phyloP scores from a whole-genome alignment of 192 early-diverging fungal species.

The Dissophora globulifera region DNA sequence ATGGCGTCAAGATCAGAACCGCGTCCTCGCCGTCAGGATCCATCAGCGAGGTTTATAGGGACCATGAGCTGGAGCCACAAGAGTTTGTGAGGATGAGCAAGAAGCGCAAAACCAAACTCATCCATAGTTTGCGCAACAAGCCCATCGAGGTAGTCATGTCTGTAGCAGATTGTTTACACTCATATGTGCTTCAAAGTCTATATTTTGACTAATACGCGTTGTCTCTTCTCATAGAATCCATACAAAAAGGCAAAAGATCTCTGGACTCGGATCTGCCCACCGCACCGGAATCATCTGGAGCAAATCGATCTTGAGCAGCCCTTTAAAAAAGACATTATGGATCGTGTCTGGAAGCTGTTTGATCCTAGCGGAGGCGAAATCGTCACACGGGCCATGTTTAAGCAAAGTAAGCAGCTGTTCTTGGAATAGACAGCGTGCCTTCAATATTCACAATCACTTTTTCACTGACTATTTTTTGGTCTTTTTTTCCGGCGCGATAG shows the following conservation, averaged over 20 bases:
- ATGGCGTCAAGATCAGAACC: neutral
- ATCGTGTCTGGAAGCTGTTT: slow-evolving; percentile 41
- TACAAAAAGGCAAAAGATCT: slow-evolving; percentile 44
- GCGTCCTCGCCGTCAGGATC: slow-evolving; percentile 15
- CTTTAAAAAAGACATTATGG: slow-evolving; percentile 41
- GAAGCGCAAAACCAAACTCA: slow-evolving; percentile 22
- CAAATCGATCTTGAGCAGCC: slow-evolving; percentile 27
- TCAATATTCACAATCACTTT: no score
- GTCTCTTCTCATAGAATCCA: slow-evolving; percentile 13
- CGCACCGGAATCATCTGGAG: slow-evolving; percentile 29
- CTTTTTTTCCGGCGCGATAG: no score
- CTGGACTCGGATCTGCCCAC: slow-evolving; percentile 34
- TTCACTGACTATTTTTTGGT: no score
- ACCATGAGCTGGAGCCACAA: slow-evolving; percentile 29
- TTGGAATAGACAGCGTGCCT: no score
- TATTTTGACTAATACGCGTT: no score
- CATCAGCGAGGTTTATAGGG: slow-evolving; percentile 9
- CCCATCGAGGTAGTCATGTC: slow-evolving; percentile 41
- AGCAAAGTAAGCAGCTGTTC: slow-evolving; percentile 40
- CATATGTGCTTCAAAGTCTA: no score
- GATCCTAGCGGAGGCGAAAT: slow-evolving; percentile 21
- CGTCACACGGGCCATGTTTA: slow-evolving; percentile 41
- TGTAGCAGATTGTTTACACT: no score
- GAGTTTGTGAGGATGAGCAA: slow-evolving; percentile 39
- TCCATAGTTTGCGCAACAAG: slow-evolving; percentile 41